Conservation (phyloP, 768 basidiomycete species). For the Russula compacta region DNA sequence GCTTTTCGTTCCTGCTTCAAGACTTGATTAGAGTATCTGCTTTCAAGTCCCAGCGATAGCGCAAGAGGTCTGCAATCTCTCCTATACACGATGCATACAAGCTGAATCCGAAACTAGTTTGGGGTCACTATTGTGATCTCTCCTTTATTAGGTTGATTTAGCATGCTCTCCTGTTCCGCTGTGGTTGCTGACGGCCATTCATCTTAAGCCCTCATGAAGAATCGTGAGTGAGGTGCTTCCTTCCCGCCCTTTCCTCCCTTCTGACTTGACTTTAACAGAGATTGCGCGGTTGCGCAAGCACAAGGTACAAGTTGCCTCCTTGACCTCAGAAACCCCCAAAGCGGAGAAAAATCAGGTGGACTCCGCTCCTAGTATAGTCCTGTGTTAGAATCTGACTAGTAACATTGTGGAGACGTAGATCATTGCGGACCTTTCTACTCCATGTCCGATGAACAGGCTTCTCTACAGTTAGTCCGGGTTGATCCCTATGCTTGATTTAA, state of each 20-base stretch:
- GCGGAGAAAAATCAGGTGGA: conserved; percentile 47
- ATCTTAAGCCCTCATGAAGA: conserved; percentile 64
- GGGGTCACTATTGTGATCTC: conserved; percentile 73
- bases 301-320: conserved; percentile 47
- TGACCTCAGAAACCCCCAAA: conserved; percentile 55
- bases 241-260: neutral
- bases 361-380: neutral
- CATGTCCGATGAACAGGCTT: conserved; percentile 48
- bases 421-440: conserved; percentile 48
- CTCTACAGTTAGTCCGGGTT: conserved; percentile 53
- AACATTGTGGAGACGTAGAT: conserved; percentile 36
- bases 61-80: conserved; percentile 36
- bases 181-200: neutral
- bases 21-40: conserved; percentile 56
- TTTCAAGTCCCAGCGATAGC: conserved; percentile 78
- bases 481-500: neutral
- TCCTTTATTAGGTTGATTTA: conserved; percentile 55
- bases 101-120: conserved; percentile 24
- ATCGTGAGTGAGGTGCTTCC: conserved; percentile 43
- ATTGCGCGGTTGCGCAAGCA: conserved; percentile 48
- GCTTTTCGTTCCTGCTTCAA: neutral
- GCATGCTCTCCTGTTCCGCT: neutral
- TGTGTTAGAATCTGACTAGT: neutral
- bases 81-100: neutral
- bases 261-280: conserved; percentile 34